These are phyloP conservation scores for Cercophora newfieldiana DNA, from an alignment of 495 filamentous ascomycete genomes.

Conservation along the genomic window DNA sequence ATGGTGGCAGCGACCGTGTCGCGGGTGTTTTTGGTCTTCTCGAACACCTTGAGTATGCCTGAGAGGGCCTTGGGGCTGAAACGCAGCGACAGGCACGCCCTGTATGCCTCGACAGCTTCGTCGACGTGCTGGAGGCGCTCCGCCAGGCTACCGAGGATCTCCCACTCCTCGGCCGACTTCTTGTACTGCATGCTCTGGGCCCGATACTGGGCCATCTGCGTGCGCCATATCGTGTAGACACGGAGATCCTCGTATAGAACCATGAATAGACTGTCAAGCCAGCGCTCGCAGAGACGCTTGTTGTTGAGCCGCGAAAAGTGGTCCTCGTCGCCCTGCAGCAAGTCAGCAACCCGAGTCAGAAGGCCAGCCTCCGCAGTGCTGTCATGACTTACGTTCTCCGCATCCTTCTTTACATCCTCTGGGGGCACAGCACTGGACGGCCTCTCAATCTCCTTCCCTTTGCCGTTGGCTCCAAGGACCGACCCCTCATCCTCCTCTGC, in stretches of 20 bases:
- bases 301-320: slow-evolving; percentile 77
- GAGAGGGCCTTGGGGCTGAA: slow-evolving; percentile 90
- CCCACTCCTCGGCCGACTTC: slow-evolving; percentile 96
- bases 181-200: slow-evolving; percentile 90
- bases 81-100: slow-evolving; percentile 73
- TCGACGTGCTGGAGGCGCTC: slow-evolving; percentile 86
- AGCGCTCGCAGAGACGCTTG: slow-evolving; percentile 94
- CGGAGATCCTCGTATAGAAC: slow-evolving; percentile 96
- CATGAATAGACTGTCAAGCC: slow-evolving; percentile 99
- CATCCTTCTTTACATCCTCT: slow-evolving; percentile 79
- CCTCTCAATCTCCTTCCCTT: slow-evolving; percentile 62
- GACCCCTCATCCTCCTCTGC: slow-evolving; percentile 14
- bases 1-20: slow-evolving; percentile 80
- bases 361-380: neutral
- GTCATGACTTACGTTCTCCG: slow-evolving; percentile 66
- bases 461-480: slow-evolving; percentile 40
- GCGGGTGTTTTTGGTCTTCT: slow-evolving; percentile 69
- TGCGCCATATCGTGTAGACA: slow-evolving; percentile 98
- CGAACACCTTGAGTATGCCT: slow-evolving; percentile 74
- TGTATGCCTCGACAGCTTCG: slow-evolving; percentile 90
- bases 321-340: slow-evolving; percentile 42
- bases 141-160: slow-evolving; percentile 91
- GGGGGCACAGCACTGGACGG: slow-evolving; percentile 81
- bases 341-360: slow-evolving; percentile 25
- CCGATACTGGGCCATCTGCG: slow-evolving; percentile 90